Percentiles rank a stretch among this genome's conserved stretches.
phyloP scores from a whole-genome alignment of 768 basidiomycete species.

The Tricholoma sp. region DNA sequence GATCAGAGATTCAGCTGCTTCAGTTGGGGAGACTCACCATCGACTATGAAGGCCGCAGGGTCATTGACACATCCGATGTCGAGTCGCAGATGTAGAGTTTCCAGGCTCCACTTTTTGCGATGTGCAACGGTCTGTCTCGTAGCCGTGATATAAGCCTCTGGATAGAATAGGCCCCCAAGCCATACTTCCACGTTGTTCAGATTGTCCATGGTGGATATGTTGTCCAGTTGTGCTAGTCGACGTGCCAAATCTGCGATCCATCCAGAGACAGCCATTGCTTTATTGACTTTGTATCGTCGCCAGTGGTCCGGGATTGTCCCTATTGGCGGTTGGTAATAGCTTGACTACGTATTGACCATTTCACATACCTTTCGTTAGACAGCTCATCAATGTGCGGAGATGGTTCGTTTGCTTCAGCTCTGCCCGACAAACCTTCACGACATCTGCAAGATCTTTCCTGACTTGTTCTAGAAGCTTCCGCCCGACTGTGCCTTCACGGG shows the following conservation, averaged over 20 bases:
- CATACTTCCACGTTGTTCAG: conserved; percentile 74
- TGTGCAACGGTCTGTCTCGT: conserved; percentile 96
- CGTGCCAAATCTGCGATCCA: conserved; percentile 83
- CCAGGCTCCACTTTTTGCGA: conserved; percentile 86
- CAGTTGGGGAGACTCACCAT: conserved; percentile 57
- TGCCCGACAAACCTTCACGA: conserved; percentile 82
- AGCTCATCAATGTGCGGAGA: conserved; percentile 84
- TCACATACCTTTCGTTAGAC: conserved; percentile 76
- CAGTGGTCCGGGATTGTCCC: conserved; percentile 87
- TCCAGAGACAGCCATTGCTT: conserved; percentile 72
- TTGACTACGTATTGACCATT: too few relatives aligned
- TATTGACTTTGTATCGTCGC: conserved; percentile 85
- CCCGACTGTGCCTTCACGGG: conserved; percentile 81
- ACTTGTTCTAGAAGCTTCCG: conserved; percentile 75
- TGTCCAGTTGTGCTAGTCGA: conserved; percentile 79
- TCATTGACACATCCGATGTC: conserved; percentile 80
- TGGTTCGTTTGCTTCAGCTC: conserved; percentile 95
- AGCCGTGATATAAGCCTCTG: conserved; percentile 93
- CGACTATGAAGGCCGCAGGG: conserved; percentile 77
- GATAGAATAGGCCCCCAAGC: conserved; percentile 95
- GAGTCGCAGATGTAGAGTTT: conserved; percentile 75
- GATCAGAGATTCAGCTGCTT: neutral
- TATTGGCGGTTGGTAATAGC: conserved; percentile 22
- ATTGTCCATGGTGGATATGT: conserved; percentile 59
- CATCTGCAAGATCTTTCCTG: conserved; percentile 73